Evolutionary conservation across 805 yeast species (phyloP), one percentile per base, ranked within the genome.

Genomic region (Myxozyma geophila): DNA sequence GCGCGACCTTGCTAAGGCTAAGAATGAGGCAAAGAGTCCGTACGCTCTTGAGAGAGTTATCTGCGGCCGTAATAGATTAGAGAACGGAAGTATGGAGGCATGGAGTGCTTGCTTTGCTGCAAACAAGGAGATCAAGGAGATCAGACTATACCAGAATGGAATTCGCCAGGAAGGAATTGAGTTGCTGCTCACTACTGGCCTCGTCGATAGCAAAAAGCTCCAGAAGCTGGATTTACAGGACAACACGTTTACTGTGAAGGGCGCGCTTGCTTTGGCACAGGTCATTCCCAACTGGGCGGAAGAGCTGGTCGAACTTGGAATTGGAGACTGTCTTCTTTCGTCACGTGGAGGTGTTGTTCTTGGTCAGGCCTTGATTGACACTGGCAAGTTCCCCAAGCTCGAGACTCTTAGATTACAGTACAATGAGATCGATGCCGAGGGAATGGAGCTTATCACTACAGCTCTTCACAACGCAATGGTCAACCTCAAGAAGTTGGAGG

Each of bases 1-100:
- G 53, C 90, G 81, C 78, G 82, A 83, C 70, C 82, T 93, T 68
- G 85, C 95, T 21, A 76, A 75, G 57, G 87, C 86, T 62, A 92
- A 92, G 77, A 75, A 79, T 67, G 75, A 75, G 54, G 74, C 76
- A n/a, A 71, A 74, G 37, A 77, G 78, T 48, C 77, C 80, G 19
- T 49, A 54, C 40, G 37, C 39, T 39, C 82, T 92, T 73, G 63
- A 66, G 54, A 90, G 98, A 1, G 93, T 95, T 70, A 84, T 95
- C 72, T 95, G 99, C 78, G 99, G 99, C 68, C 85, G 99, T 78
- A 95, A 95, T 78, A 88, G 99, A 77, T 83, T 95, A 69, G 99
- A 95, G 76, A 92, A 92, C 75, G 99, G 98, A 2, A 92, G 98
- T 6, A 85, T 91, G 76, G 86, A 86, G 71, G 88, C 89, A 68